Evolutionary conservation across 768 basidiomycete species (phyloP), one percentile per base, ranked within the genome.

Genomic region (Calocybe indica): DNA sequence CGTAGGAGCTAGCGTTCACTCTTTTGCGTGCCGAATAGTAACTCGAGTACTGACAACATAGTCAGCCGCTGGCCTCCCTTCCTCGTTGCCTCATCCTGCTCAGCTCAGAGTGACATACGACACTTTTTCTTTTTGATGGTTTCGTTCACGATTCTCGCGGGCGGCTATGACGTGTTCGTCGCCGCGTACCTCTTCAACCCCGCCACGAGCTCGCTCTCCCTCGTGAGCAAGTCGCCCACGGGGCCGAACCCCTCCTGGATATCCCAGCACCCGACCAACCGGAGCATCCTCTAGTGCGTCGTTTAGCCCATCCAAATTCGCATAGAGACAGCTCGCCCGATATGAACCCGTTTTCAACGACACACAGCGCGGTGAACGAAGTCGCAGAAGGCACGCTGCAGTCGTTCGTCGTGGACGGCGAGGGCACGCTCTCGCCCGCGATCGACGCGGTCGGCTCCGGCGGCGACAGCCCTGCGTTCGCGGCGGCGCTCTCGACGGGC

Each of bases 121-220:
- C 22, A 22, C 14, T 45, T 35, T 22, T 22, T 22, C 41, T 35
- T 22, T 22, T 22, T 22, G 22, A 86, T 85, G 84, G 83, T 85
- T 54, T 72, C 78, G 46, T 79, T 82, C 57, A 82, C 71, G 4
- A 82, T 88, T 51, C 71, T 86, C 33, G 84, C 84, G 30, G 83
- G 84, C 32, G 83, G 83, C 11, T 85, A 78, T 57, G 69, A 71
- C 40, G 62, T 76, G 49, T 82, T 80, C 54, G 70, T 87, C 46
- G 79, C 79, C 2, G 75, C 80, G 0, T 85, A 85, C 61, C 56
- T 78, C 33, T 87, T 86, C 65, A 74, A 79, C 56, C 63, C 77
- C 8, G 67, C 75, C 14, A 64, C 69, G 13, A 69, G 67, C 11
- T 63, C 73, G 5, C 61, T 86, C 43, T 69, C 74, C 2, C 64